Base-by-base conservation (phyloP, 2,329 filamentous ascomycete genomes). In the Leptographium wingfieldii region DNA sequence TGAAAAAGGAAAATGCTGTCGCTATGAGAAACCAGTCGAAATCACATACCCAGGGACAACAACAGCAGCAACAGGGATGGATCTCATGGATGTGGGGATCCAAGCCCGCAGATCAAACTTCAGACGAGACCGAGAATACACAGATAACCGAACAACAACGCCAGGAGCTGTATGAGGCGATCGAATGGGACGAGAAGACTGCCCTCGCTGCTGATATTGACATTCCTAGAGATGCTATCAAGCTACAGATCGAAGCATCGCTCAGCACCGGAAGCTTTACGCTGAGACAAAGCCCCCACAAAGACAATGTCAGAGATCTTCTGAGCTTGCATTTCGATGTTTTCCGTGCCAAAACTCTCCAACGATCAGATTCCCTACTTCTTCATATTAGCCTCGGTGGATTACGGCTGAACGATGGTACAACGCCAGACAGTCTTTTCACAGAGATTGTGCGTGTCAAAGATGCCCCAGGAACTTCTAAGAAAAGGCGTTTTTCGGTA, bases 151-250 rank as follows among this genome's bases (percentile, higher is more conserved):
- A 99, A 33, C 86, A 97, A 72, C 92, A 99, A 71, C 86, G 92
- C 51, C 91, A 97, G 70, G 92, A 99, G 73, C 81, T 99, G 11
- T 99, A 97, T 71, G 87, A 95, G 66, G 95, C 90, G 56, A 99
- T 99, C 67, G 94, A 97, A 68, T 99, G 92, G 86, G 90, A 99
- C 63, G 94, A 99, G 73, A 97, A 96, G 76, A 86, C 92, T 62
- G 89, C 88, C 2, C 80, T 99, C 48, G 80, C 90, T 0, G 91
- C 96, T 65, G 86, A 88, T 51, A 86, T 99, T 3, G 94, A 99
- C 66, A 79, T 91, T 38, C 95, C 95, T 0, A 84, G 89, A 59
- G 94, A 99, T 66, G 90, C 90, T 11, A 80, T 99, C 68, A 96
- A 97, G 73, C 79, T 97, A 71, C 90, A 96, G 69, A 77, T 99